Conservation (phyloP, 2,329 filamentous ascomycete genomes). For the Berkeleyomyces rouxiae region DNA sequence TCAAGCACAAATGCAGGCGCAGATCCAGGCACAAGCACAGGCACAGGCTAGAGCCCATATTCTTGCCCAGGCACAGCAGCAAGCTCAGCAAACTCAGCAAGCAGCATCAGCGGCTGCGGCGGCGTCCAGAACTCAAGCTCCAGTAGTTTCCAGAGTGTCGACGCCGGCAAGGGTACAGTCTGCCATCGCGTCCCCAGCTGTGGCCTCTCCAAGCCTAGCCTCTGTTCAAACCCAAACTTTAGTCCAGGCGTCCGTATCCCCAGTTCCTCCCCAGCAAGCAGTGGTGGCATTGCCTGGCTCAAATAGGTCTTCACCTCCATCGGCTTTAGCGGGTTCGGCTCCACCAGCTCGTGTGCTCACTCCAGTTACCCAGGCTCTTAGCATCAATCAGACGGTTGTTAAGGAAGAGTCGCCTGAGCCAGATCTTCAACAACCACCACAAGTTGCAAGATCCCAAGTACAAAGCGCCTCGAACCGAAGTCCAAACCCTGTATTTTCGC, state of each 20-base stretch:
- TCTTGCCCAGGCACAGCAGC: constrained; percentile 2
- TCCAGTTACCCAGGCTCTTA: background rate
- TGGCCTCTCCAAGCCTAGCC: background rate
- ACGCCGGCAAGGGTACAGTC: background rate
- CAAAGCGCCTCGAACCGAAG: background rate
- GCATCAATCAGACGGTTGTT: background rate
- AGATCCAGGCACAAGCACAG: constrained; percentile 14
- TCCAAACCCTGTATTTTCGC: background rate
- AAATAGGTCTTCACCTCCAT: background rate
- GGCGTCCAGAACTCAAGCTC: background rate
- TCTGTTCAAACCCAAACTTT: background rate
- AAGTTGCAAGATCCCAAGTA: background rate
- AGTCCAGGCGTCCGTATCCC: background rate
- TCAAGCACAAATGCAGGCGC: constrained; percentile 1
- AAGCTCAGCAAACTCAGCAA: constrained; percentile 16
- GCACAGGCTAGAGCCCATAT: constrained; percentile 12
- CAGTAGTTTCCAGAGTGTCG: background rate
- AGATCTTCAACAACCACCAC: background rate
- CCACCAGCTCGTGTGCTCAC: background rate
- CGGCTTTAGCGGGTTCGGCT: background rate
- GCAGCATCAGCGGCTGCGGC: constrained; percentile 14
- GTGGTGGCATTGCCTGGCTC: background rate
- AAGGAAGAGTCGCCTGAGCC: background rate
- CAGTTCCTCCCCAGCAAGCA: background rate
- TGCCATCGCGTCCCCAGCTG: background rate